phyloP scores from a whole-genome alignment of 2,329 filamentous ascomycete genomes.

The Dissoconium aciculare region DNA sequence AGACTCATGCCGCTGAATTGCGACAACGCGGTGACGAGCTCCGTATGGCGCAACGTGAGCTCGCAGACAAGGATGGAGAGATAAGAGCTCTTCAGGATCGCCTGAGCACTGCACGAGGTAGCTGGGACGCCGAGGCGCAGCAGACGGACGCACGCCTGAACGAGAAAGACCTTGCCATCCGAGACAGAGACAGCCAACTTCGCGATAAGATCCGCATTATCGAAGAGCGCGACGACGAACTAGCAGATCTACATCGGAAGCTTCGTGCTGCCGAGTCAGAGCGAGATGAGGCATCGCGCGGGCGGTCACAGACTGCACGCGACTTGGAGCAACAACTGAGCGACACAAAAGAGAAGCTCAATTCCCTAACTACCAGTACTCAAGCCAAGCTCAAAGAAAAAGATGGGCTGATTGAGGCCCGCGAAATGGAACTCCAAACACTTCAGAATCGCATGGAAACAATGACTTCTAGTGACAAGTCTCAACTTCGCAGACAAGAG shows the following conservation, averaged over 20 bases:
- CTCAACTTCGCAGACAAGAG: conserved; percentile 19
- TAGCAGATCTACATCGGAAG: conserved; percentile 28
- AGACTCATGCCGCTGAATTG: conserved; percentile 12
- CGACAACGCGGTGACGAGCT: conserved; percentile 33
- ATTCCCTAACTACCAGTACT: conserved; percentile 24
- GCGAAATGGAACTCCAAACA: conserved; percentile 27
- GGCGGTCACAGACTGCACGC: conserved; percentile 42
- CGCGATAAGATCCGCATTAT: conserved; percentile 61
- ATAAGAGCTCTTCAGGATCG: conserved; percentile 24
- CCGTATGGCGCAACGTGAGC: conserved; percentile 42
- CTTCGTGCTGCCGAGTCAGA: conserved; percentile 17
- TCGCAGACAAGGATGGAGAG: conserved; percentile 26
- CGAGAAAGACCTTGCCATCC: conserved; percentile 35
- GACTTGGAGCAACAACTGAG: conserved; percentile 31
- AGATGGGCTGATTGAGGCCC: conserved; percentile 26
- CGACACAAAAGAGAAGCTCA: conserved; percentile 37
- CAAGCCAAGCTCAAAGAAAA: conserved; percentile 32
- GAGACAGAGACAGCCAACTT: conserved; percentile 59
- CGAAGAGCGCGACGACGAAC: conserved; percentile 59
- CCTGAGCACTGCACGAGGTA: conserved; percentile 24
- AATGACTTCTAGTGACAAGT: conserved; percentile 19
- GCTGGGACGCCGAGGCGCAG: conserved; percentile 26
- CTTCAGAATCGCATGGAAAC: conserved; percentile 20
- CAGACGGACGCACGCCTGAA: conserved; percentile 24
- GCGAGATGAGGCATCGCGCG: conserved; percentile 16